Evolutionary conservation across 305 asterid species (phyloP), one percentile per base, ranked within the genome.

Genomic region (Petunia hybrid): DNA sequence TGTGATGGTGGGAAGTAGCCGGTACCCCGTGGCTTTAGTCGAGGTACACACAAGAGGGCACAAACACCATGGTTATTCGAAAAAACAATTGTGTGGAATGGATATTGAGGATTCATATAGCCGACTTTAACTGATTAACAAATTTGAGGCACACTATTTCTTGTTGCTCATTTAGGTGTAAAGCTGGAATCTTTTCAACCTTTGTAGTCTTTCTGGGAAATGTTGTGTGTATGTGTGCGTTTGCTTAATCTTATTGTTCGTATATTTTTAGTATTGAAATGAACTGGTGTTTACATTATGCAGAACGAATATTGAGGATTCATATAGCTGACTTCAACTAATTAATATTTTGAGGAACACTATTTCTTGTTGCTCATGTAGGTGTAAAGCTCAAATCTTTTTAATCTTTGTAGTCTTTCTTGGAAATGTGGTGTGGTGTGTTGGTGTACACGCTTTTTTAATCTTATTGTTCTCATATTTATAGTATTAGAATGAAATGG

Each of bases 91-190:
- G 0, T 22, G 75, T 67, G 38, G 0, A 4, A 67, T 41, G 38
- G 41, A 67, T 67, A 46, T 10, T 31, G 31, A 1, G 42, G 60
- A 70, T 13, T 73, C 60, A 6, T 51, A 63, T 51, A 73, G 78
- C 14, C 38, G 8, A 73, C 45, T 59, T 73, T 62, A 73, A 73
- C 62, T 73, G 12, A 16, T 51, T 51, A 73, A 13, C 31, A 22
- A 63, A 74, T 53, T 74, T 74, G 78, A 36, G 63, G 36, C 31
- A 74, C 36, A 7, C 53, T 36, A 36, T 31, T 31, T 71, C 43
- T 69, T 69, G 77, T 53, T 73, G 78, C 35, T 73, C 51, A 73
- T 12, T 62, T 48, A 51, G 62, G 45, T 48, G 62, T 73, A 35
- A 73, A 48, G 42, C 12, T 73, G 2, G 6, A 12, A 35, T 51